Base-by-base conservation (phyloP, 345 rosid genomes). In the Eucalyptus polybractea region DNA sequence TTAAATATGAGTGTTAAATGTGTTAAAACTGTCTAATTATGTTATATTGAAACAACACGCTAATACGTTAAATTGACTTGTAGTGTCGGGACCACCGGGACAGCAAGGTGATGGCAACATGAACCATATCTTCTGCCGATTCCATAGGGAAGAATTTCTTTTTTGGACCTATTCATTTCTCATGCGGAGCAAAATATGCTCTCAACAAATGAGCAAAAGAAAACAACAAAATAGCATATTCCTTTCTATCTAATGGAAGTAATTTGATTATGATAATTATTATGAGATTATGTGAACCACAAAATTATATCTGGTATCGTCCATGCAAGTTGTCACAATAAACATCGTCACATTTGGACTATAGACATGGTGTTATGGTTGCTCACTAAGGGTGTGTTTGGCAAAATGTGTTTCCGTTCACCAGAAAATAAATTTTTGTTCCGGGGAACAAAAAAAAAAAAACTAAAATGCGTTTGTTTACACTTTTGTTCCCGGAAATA, bases 361-460 rank as follows among this genome's bases (percentile, higher is more conserved):
- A 40, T 13, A 6, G 8, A 40, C 29, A 40, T 22, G 29, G 24
- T 37, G 12, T 37, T 76, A 2, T 24, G 5, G 5, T 76, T 76
- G 27, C 27, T 21, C 44, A 33, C 24, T 17, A 3, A 15, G 17
- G 7, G 19, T 50, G 7, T 15, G 19, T 50, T 50, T 50, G 53
- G 53, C 19, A 50, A 14, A 50, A 50, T 6, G 1, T 15, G 17
- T 50, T 50, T 50, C 53, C 1, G 19, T 50, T 15, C 7, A 1
- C 3, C 19, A 3, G 1, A 50, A 50, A 14, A 50, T 7, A 50
- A 50, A 50, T 50, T 50, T 50, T 50, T 50, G 17, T 50, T 50
- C 0, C 1, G 0, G 0, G 7, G 15, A 50, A 6, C 0, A 50
- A 50, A 50, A 50, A 50, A 6, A 50, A 44, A 13, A 44, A 44